Conservation (phyloP, 495 filamentous ascomycete species). For the Friedmanniomyces endolithicus region DNA sequence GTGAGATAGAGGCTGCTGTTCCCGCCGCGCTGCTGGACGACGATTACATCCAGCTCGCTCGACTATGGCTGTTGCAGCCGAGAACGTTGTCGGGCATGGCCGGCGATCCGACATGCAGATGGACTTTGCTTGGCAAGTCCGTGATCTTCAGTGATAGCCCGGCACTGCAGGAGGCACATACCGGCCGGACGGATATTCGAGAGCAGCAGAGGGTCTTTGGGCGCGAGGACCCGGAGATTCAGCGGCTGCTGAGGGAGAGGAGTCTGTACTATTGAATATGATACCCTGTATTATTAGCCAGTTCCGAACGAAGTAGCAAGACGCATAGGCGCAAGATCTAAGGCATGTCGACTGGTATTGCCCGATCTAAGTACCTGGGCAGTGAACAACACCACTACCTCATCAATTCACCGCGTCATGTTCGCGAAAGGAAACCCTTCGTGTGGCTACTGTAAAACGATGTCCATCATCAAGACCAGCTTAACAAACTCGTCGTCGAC, state of each 20-base stretch:
- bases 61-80: slow-evolving; percentile 19
- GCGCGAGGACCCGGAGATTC: slow-evolving; percentile 12
- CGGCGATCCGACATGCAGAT: not conserved
- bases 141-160: slow-evolving; percentile 15
- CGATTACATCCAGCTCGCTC: slow-evolving; percentile 16
- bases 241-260: slow-evolving; percentile 9
- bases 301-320: not conserved
- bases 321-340: not conserved
- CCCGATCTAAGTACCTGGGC: not conserved
- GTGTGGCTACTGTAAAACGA: too few species aligned
- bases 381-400: too few species aligned
- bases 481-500: too few species aligned
- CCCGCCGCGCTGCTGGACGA: slow-evolving; percentile 11
- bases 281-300: not conserved
- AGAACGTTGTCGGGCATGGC: slow-evolving; percentile 3
- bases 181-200: not conserved
- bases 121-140: slow-evolving; percentile 17
- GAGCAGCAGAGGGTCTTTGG: slow-evolving; percentile 16
- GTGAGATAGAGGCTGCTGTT: slow-evolving; percentile 5
- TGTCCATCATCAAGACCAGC: too few species aligned
- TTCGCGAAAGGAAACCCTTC: too few species aligned
- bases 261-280: slow-evolving; percentile 1
- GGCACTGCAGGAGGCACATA: slow-evolving; percentile 1
- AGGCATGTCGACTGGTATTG: too few species aligned
- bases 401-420: too few species aligned